Conservation (phyloP, 805 yeast species). For the Phaffomyces thermotolerans region DNA sequence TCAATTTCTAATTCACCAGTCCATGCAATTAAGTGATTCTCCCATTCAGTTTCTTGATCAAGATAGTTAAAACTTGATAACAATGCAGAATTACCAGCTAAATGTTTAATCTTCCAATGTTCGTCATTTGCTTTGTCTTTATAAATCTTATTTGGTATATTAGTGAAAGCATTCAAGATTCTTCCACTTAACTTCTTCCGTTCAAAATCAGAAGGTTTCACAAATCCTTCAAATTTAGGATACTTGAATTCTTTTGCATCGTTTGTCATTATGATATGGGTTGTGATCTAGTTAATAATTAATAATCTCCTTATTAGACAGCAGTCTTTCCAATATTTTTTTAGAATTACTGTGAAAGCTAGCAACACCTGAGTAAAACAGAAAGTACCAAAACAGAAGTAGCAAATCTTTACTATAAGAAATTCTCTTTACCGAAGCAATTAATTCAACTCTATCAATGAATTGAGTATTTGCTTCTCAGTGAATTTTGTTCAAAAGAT, state of each 20-base stretch:
- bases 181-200: conserved; percentile 40
- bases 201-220: conserved; percentile 21
- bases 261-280: background rate
- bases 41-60: conserved; percentile 68
- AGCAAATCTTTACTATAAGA: no score
- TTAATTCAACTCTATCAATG: no score
- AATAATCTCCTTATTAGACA: background rate
- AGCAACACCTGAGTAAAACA: no score
- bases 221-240: conserved; percentile 12
- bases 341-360: no score
- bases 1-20: conserved; percentile 67
- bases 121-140: conserved; percentile 30
- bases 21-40: conserved; percentile 87
- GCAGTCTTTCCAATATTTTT: no score
- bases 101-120: conserved; percentile 42
- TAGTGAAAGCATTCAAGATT: conserved; percentile 59
- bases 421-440: no score
- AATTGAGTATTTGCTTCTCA: no score
- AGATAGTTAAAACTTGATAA: conserved; percentile 67
- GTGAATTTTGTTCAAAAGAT: background rate
- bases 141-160: conserved; percentile 55
- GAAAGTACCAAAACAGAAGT: no score
- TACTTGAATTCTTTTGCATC: background rate
- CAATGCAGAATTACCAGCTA: conserved; percentile 80
- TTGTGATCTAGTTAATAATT: no score